Conservation (phyloP, 306 rosid species). For the Morella rubra region DNA sequence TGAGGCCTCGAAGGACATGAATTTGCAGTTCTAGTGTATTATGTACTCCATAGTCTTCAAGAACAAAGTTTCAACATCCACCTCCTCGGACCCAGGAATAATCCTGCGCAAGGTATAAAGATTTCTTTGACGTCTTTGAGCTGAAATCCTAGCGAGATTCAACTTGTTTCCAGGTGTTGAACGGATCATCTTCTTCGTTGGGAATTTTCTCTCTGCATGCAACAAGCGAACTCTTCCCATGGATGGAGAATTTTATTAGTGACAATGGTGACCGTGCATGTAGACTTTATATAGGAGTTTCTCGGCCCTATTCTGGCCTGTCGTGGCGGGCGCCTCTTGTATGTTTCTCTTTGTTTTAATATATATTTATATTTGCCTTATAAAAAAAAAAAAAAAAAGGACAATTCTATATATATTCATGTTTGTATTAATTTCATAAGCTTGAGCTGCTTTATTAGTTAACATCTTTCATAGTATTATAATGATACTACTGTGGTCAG, state of each 20-base stretch:
- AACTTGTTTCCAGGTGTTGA: not conserved
- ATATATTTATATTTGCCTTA: too few species aligned
- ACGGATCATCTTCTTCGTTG: not conserved
- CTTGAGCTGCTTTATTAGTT: not conserved
- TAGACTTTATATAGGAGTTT: slow-evolving; percentile 2
- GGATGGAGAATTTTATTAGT: not conserved
- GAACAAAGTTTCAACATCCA: slow-evolving; percentile 13
- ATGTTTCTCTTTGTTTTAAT: too few species aligned
- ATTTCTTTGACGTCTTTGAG: not conserved
- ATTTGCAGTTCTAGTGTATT: slow-evolving; percentile 4
- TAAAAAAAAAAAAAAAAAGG: too few species aligned
- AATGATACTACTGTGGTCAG: not conserved
- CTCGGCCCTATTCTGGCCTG: not conserved
- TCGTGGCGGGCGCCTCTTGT: too few species aligned
- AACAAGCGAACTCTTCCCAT: not conserved
- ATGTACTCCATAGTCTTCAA: slow-evolving; percentile 10
- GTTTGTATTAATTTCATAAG: not conserved
- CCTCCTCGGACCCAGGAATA: slow-evolving; percentile 1
- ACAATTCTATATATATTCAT: too few species aligned
- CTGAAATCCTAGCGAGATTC: not conserved
- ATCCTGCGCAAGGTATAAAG: not conserved
- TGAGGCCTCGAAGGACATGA: not conserved
- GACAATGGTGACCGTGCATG: not conserved
- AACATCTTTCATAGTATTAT: not conserved
- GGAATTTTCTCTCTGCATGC: not conserved